Evolutionary conservation across 2,329 filamentous ascomycete genomes (phyloP), one percentile per base, ranked within the genome.

Genomic region (Beauveria varroae): DNA sequence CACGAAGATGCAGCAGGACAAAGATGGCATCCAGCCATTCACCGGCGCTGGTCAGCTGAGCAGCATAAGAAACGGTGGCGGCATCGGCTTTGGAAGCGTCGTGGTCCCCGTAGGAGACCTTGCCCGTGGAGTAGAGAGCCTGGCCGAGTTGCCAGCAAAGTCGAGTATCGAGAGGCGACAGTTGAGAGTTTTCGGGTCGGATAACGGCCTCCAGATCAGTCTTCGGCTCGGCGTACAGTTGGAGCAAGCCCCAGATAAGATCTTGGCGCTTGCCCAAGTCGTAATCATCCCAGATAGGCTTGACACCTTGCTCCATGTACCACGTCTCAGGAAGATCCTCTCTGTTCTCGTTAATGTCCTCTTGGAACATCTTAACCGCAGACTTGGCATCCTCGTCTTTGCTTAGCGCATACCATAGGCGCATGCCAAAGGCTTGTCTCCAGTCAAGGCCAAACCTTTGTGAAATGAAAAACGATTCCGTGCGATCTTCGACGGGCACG

Each of bases 351-450:
- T 80, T 76, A 51, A 98, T 79, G 67, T 96, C 92, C 60, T 86
- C 79, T 63, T 86, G 79, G 73, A 92, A 99, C 30, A 83, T 82
- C 49, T 80, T 75, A 5, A 99, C 87, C 3, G 93, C 93, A 51
- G 81, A 78, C 9, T 46, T 40, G 55, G 87, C 84, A 49, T 97
- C 80, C 41, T 86, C 82, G 50, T 92, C 88, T 44, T 86, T 80
- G 40, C 83, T 78, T 2, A 86, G 89, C 50, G 87, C 87, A 72
- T 96, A 99, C 90, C 92, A 98, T 1, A 99, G 79, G 49, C 93
- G 86, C 55, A 99, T 81, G 12, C 91, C 93, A 73, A 99, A 96
- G 0, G 93, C 88, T 70, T 96, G 93, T 72, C 91, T 87, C 95
- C 95, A 99, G 71, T 96, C 90, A 41, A 99, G 80, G 5, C 86